Percentiles rank a stretch among this genome's conserved stretches.
These are phyloP conservation scores for Gossypium aridum DNA, from an alignment of 441 rosid genomes.

Conservation along the genomic window DNA sequence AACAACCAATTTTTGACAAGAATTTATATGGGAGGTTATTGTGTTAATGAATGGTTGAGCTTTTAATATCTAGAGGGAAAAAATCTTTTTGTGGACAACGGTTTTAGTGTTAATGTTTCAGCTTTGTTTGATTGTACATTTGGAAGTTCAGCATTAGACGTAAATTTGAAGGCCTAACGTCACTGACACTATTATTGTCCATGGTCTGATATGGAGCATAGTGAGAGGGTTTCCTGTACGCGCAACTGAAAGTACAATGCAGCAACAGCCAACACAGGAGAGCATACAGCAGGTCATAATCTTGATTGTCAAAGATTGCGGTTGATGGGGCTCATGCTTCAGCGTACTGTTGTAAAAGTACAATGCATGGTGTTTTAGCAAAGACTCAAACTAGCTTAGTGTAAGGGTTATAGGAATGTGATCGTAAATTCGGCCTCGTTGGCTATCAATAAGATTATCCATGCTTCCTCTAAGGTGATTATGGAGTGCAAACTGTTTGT, in stretches of 20 bases:
- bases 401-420: no score
- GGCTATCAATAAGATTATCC: no score
- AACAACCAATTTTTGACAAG: no score
- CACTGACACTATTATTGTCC: background rate
- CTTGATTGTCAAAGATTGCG: background rate
- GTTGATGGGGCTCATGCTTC: background rate
- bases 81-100: background rate
- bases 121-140: background rate
- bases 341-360: no score
- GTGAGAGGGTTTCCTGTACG: background rate
- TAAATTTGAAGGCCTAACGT: background rate
- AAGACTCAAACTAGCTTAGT: no score
- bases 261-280: background rate
- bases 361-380: no score
- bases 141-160: background rate
- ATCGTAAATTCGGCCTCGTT: no score
- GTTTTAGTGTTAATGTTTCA: background rate
- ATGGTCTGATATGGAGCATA: background rate
- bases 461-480: no score
- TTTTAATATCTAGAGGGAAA: background rate
- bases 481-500: no score
- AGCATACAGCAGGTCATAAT: background rate
- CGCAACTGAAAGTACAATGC: background rate
- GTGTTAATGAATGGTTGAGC: background rate
- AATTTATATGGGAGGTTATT: background rate